Conservation (phyloP, 2,329 filamentous ascomycete species). For the Clarireedia sp. region DNA sequence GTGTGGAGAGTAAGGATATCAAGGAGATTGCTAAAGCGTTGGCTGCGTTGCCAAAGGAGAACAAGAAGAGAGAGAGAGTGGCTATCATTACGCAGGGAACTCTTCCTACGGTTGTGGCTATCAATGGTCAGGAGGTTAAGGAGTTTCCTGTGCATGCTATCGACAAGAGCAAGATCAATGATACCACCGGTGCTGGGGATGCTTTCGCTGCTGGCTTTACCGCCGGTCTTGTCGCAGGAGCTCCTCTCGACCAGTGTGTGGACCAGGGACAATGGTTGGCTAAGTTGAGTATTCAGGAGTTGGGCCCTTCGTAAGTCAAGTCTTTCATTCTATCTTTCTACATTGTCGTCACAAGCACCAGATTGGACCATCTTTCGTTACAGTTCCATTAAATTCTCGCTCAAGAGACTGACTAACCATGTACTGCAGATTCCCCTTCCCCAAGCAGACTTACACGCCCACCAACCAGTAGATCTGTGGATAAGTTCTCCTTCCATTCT, state of each 20-base stretch:
- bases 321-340: slow-evolving; percentile 9
- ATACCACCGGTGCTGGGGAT: slow-evolving; percentile 95
- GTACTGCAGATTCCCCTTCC: slow-evolving; percentile 62
- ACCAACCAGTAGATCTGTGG: slow-evolving; percentile 26
- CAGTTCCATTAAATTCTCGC: neutral
- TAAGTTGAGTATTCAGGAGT: slow-evolving; percentile 84
- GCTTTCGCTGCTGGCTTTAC: slow-evolving; percentile 93
- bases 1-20: slow-evolving; percentile 66
- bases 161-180: slow-evolving; percentile 69
- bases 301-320: slow-evolving; percentile 82
- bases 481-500: slow-evolving; percentile 29
- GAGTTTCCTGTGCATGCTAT: slow-evolving; percentile 79
- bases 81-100: slow-evolving; percentile 95
- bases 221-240: slow-evolving; percentile 80
- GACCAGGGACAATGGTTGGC: slow-evolving; percentile 97
- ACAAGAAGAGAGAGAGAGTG: slow-evolving; percentile 71
- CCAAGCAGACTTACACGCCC: slow-evolving; percentile 66
- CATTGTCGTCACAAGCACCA: neutral
- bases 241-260: slow-evolving; percentile 67
- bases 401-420: slow-evolving; percentile 21
- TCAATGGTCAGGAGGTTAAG: slow-evolving; percentile 63
- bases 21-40: slow-evolving; percentile 78
- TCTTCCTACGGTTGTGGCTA: slow-evolving; percentile 77
- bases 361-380: neutral
- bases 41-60: slow-evolving; percentile 86